Conservation (phyloP, 768 basidiomycete genomes). For the Tylopilus felleus region DNA sequence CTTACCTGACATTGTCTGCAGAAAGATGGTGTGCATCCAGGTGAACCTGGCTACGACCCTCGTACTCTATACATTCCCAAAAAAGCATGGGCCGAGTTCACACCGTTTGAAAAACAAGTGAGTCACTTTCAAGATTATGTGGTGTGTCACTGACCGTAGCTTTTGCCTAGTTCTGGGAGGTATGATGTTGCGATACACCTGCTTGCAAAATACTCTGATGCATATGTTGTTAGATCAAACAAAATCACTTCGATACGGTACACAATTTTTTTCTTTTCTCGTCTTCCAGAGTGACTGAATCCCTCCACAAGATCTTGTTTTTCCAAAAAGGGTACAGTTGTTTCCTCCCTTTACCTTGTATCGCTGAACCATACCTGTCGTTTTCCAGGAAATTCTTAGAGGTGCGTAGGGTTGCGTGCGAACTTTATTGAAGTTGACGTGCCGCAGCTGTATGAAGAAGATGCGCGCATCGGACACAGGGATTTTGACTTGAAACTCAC, state of each 20-base stretch:
- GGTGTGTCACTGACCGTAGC: neutral
- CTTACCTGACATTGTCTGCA: constrained; percentile 27
- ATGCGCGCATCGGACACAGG: constrained; percentile 88
- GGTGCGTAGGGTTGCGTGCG: constrained; percentile 34
- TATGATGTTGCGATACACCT: constrained; percentile 28
- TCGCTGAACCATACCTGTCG: constrained; percentile 16
- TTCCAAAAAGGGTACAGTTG: constrained; percentile 89
- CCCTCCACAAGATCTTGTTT: constrained; percentile 65
- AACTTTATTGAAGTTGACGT: neutral
- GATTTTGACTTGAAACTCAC: constrained; percentile 94
- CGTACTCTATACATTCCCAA: constrained; percentile 80
- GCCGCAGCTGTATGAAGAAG: constrained; percentile 82
- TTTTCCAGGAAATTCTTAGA: constrained; percentile 74
- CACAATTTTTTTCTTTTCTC: constrained; percentile 5
- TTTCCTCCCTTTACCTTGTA: constrained; percentile 4
- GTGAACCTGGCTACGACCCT: constrained; percentile 87
- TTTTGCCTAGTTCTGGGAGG: constrained; percentile 66
- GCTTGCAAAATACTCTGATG: neutral
- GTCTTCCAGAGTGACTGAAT: constrained; percentile 15
- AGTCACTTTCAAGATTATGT: constrained; percentile 6
- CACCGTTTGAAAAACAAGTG: constrained; percentile 93
- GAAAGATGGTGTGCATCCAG: constrained; percentile 79
- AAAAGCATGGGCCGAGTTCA: constrained; percentile 76
- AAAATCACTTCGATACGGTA: constrained; percentile 94
- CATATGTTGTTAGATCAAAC: constrained; percentile 75